Base-by-base conservation (phyloP, 2,329 filamentous ascomycete species). In the Xylaria hypoxylon region DNA sequence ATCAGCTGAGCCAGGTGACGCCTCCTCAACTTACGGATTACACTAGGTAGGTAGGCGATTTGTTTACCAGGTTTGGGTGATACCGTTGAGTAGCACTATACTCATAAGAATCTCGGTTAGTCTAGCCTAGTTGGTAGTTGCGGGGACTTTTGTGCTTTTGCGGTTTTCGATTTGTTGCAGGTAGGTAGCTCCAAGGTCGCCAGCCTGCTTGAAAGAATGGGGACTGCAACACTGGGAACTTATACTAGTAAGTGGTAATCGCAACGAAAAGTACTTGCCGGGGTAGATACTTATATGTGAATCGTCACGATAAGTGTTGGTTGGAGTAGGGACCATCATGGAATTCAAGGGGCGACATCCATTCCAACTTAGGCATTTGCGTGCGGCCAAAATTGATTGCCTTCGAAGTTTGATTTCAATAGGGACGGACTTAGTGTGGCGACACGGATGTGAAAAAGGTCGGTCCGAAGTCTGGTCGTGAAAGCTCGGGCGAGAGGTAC, bases 141-240 rank as follows among this genome's bases (percentile, higher is more conserved):
- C 52, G 52, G 52, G 52, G 52, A 55, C 52, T 55, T 55, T 55
- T 55, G 52, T 24, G 13, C n/a, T 15, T 15, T 55, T 42, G 52
- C 22, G 22, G 22, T 55, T 28, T 42, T 28, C 19, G n/a, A 35
- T n/a, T 8, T 52, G 10, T 19, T 52, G 33, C 35, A 38, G 11
- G 13, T n/a, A n/a, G 35, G 13, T 38, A 15, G 10, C 35, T 15
- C 10, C 13, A 13, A 38, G 35, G 35, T 38, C 5, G 28, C n/a
- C 7, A 52, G 48, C 48, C 48, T 52, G 48, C 48, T 15, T 52
- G 17, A 33, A 51, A n/a, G 28, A 15, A 10, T 10, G 17, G 24
- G 3, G n/a, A 52, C 48, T 38, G 35, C 10, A 15, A 15, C 35
- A 38, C 13, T 38, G 35, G 35, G 35, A 22, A 22, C 2, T 52